A percentile compares a stretch with the other conserved stretches of the same genome.
phyloP scores from a whole-genome alignment of 2,329 filamentous ascomycete genomes.

The Talaromyces rugulosus region DNA sequence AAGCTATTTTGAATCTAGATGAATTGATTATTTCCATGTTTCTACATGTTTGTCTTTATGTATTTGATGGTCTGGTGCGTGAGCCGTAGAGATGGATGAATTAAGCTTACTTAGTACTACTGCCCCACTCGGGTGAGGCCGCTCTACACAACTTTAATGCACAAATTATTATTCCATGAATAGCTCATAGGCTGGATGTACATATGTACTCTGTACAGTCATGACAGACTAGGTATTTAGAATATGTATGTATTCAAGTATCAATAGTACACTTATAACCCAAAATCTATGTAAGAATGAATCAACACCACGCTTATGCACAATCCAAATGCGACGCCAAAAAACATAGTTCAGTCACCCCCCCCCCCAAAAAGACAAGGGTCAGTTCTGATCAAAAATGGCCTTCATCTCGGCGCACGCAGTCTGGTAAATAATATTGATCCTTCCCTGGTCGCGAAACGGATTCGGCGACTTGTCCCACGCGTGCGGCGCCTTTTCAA shows the following conservation, averaged over 20 bases:
- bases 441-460: conserved; percentile 40
- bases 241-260: not conserved
- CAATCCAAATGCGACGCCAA: not conserved
- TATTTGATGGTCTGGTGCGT: not conserved
- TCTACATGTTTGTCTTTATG: not conserved
- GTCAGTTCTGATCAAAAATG: conserved; percentile 31
- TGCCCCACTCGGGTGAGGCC: too few relatives aligned
- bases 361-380: conserved; percentile 8
- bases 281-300: not conserved
- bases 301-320: not conserved
- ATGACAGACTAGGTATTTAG: too few relatives aligned
- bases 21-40: not conserved
- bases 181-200: too few relatives aligned
- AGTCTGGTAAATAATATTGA: conserved; percentile 40
- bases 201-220: too few relatives aligned
- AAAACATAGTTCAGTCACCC: not conserved
- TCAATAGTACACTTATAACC: not conserved
- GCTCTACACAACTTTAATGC: too few relatives aligned
- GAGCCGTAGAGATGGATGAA: not conserved
- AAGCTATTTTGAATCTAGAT: not conserved
- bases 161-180: too few relatives aligned
- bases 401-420: conserved; percentile 41
- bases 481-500: conserved; percentile 43
- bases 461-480: conserved; percentile 49
- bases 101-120: not conserved